Base-by-base conservation (phyloP, 305 asterid species). In the Caryopteris hybrid region DNA sequence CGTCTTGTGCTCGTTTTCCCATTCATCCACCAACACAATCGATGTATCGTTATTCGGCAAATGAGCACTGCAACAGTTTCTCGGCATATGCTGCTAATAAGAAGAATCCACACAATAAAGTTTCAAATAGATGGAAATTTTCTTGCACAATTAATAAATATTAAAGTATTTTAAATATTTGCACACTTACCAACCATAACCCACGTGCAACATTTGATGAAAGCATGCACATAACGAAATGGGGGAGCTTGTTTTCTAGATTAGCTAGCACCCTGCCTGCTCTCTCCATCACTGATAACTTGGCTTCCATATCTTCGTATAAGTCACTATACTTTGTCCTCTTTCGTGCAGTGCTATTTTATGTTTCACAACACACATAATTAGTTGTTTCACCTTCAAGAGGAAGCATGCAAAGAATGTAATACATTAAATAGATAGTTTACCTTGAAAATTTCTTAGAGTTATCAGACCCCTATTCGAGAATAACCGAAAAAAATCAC, bases 171-270 rank as follows among this genome's bases (percentile, higher is more conserved):
- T n/a, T n/a, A n/a, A n/a, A 21, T 12, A 8, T 36, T 16, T 41
- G 25, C 12, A 20, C 2, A 27, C 84, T 78, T 83, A 93, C 97
- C 88, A 93, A 59, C 99, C 97, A 93, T 81, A 93, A 93, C 57
- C 99, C 92, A 73, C 81, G 88, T 51, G 86, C 67, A 47, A 93
- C 99, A 64, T 88, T 90, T 21, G 99, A 90, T 27, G 94, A 95
- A 77, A 85, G 95, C 99, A 93, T 90, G 48, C 86, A 83, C 82
- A 90, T 93, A 3, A 78, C 23, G 70, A 90, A 87, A 77, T 67
- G 75, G n/a, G 97, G 99, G 17, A 60, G 55, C 39, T 82, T 80
- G 53, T 80, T 79, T 33, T 57, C 83, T n/a, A n/a, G n/a, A n/a
- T n/a, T n/a, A n/a, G n/a, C n/a, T n/a, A n/a, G n/a, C n/a, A n/a